Percentiles rank a stretch among this genome's conserved stretches.
Conservation (phyloP, 2,329 filamentous ascomycete genomes). For the Cladosporium sp. region DNA sequence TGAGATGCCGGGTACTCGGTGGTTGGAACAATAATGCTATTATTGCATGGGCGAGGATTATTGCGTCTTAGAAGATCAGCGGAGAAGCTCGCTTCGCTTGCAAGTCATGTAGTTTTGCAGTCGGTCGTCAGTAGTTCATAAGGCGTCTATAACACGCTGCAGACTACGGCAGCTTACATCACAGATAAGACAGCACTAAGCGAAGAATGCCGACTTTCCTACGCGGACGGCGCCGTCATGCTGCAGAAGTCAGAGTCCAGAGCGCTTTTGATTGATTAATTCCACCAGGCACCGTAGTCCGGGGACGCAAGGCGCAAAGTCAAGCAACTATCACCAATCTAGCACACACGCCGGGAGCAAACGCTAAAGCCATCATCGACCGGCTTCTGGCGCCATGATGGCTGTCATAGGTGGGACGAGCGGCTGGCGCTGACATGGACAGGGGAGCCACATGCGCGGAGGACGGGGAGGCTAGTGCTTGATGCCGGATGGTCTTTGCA, state of each 20-base stretch:
- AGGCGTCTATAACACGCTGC: neutral
- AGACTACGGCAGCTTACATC: neutral
- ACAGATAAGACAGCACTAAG: neutral
- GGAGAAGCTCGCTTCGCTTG: constrained; percentile 4
- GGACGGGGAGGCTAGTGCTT: constrained; percentile 4
- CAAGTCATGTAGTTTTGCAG: neutral
- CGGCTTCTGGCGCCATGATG: neutral
- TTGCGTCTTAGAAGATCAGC: neutral
- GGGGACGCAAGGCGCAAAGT: neutral
- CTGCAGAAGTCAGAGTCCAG: neutral
- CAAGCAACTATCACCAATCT: neutral
- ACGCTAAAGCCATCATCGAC: neutral
- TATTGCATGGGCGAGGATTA: neutral
- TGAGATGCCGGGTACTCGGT: neutral
- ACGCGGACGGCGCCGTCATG: neutral
- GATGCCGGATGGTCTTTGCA: constrained; percentile 11
- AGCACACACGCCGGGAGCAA: neutral
- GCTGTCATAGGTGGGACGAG: neutral
- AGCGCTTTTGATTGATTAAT: neutral
- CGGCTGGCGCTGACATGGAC: neutral
- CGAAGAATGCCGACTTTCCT: neutral
- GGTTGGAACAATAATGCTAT: neutral
- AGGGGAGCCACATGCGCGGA: constrained; percentile 7
- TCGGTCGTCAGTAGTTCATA: neutral
- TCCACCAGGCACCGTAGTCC: neutral